phyloP scores from a whole-genome alignment of 768 basidiomycete genomes.

The Pleurotus djamor region DNA sequence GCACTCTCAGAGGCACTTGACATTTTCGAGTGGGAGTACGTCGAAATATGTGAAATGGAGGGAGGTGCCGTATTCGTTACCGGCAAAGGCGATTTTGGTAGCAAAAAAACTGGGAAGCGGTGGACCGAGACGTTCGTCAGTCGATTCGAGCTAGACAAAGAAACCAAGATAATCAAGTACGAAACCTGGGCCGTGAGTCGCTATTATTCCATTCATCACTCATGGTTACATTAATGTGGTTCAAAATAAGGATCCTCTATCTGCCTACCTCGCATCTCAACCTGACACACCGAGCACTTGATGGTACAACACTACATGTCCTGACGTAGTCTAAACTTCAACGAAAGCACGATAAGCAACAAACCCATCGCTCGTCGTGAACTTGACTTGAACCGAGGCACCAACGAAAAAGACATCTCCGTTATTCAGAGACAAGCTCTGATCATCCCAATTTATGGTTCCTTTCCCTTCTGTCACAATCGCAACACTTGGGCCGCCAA shows the following conservation, averaged over 20 bases:
- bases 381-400: slow-evolving; percentile 57
- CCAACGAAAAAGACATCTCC: slow-evolving; percentile 87
- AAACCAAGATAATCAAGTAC: background rate
- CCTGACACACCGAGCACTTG: background rate
- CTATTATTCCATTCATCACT: background rate
- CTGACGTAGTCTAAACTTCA: slow-evolving; percentile 25
- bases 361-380: slow-evolving; percentile 39
- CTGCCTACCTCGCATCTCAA: slow-evolving; percentile 1
- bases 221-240: background rate
- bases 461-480: slow-evolving; percentile 77
- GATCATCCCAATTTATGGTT: slow-evolving; percentile 44
- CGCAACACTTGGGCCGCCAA: slow-evolving; percentile 84
- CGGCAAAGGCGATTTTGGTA: background rate
- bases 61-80: background rate
- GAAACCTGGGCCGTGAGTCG: slow-evolving; percentile 4
- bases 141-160: background rate
- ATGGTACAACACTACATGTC: background rate
- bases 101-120: slow-evolving; percentile 1
- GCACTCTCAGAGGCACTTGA: background rate
- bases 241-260: background rate
- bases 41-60: background rate
- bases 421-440: slow-evolving; percentile 36
- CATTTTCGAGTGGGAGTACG: background rate
- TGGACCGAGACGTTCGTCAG: slow-evolving; percentile 5
- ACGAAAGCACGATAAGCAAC: slow-evolving; percentile 73